Conservation (phyloP, 208 protist species). For the Wallacemonas sp. region DNA sequence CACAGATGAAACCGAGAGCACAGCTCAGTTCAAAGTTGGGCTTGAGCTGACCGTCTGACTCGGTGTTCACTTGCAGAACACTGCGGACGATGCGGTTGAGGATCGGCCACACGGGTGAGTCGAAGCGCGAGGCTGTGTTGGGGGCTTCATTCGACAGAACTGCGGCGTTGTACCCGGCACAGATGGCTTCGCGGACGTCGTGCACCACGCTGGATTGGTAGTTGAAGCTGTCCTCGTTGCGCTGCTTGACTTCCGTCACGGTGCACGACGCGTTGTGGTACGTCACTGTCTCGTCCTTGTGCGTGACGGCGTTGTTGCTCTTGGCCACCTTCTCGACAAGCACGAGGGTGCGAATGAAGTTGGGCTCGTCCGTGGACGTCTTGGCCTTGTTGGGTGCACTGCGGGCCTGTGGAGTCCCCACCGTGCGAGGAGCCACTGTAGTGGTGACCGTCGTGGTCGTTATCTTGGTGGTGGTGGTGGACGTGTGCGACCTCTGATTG, state of each 20-base stretch:
- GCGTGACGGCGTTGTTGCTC: conserved; percentile 34
- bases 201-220: conserved; percentile 59
- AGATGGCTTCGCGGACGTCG: conserved; percentile 48
- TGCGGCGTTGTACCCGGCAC: conserved; percentile 60
- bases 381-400: background rate
- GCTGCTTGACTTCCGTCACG: conserved; percentile 58
- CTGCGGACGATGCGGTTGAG: conserved; percentile 59
- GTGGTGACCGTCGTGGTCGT: background rate
- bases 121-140: conserved; percentile 47
- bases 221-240: conserved; percentile 44
- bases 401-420: background rate
- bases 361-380: conserved; percentile 13
- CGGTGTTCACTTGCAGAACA: conserved; percentile 38
- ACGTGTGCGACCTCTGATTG: background rate
- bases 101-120: conserved; percentile 69
- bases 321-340: conserved; percentile 45
- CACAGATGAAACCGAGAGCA: conserved; percentile 60
- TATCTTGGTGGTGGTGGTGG: background rate
- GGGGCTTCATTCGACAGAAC: conserved; percentile 63
- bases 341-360: conserved; percentile 64
- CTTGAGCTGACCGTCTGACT: conserved; percentile 14
- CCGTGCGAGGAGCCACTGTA: background rate
- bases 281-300: conserved; percentile 26
- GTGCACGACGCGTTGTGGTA: conserved; percentile 27
- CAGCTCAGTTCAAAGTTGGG: conserved; percentile 50